Evolutionary conservation across 139 green algal genomes (phyloP), one percentile per base, ranked within the genome.

Genomic region (Volvox africanus): DNA sequence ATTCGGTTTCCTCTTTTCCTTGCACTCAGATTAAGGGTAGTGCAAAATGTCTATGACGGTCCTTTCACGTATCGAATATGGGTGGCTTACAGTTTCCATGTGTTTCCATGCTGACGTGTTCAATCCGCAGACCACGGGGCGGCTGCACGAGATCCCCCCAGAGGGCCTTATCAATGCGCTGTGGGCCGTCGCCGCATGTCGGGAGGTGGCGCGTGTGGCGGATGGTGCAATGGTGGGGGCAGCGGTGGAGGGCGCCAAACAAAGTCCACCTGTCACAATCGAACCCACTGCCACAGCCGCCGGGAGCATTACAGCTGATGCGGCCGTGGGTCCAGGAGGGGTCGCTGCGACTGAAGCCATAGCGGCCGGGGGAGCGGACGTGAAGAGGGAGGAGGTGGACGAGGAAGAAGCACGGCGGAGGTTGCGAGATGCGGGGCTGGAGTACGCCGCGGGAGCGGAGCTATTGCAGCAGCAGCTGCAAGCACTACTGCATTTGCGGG

Each of bases 111-210:
- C 44, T 55, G 9, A 55, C 44, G 44, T 55, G 44, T 55, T 55
- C 44, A 55, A 55, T 24, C 78, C 78, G 22, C 84, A 89, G 84
- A 89, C 84, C 26, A 44, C 68, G 0, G 84, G 84, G 61, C 84
- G 68, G 36, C 84, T 89, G 22, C 3, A 1, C 17, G 84, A 89
- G 68, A 35, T 89, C 6, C 68, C 68, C 16, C 55, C 69, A 6
- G 69, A 82, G 69, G 84, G 69, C 3, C 69, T 89, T 28, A 26
- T 89, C 37, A 81, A 89, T 44, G 84, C 68, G 28, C 36, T 89
- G 37, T 89, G 84, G 84, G 84, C 68, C 28, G 21, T 89, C 32
- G 84, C 84, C 22, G 84, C 68, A 32, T 88, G 82, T 55, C 21
- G 33, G 12, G 82, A 88, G 84, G 21, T 71, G 22, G 37, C 28